Conservation (phyloP, 352 stramenopile genomes). For the Blastocystis sp. region DNA sequence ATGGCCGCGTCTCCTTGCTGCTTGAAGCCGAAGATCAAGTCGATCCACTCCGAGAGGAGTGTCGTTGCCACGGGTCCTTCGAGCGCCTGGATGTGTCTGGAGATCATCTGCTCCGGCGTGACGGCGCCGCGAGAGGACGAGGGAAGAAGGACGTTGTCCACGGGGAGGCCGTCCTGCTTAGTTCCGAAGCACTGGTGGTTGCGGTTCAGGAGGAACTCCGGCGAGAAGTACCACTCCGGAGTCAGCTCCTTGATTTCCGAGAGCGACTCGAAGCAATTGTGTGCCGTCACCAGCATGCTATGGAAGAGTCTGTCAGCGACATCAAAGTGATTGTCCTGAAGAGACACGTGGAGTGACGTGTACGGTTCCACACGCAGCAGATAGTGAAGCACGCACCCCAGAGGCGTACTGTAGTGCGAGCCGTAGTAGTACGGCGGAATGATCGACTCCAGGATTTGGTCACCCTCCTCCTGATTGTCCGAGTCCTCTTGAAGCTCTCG, state of each 20-base stretch:
- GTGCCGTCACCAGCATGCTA: slow-evolving; percentile 80
- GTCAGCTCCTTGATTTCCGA: slow-evolving; percentile 96
- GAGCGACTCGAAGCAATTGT: slow-evolving; percentile 81
- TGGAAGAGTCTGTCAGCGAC: slow-evolving; percentile 89
- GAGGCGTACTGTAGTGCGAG: slow-evolving; percentile 85
- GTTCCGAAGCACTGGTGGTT: slow-evolving; percentile 85
- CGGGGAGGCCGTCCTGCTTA: slow-evolving; percentile 64
- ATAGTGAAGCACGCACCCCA: slow-evolving; percentile 91
- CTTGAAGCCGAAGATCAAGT: slow-evolving; percentile 96
- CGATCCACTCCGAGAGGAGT: slow-evolving; percentile 91
- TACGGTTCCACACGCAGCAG: slow-evolving; percentile 90
- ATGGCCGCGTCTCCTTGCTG: slow-evolving; percentile 82
- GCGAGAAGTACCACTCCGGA: slow-evolving; percentile 85
- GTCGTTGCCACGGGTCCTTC: slow-evolving; percentile 90
- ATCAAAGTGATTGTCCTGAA: slow-evolving; percentile 92
- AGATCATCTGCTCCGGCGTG: slow-evolving; percentile 82
- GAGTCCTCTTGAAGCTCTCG: slow-evolving; percentile 57
- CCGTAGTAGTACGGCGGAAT: slow-evolving; percentile 80
- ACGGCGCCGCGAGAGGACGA: slow-evolving; percentile 59
- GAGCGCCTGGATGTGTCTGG: slow-evolving; percentile 81
- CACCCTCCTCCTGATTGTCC: slow-evolving; percentile 81
- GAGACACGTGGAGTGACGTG: slow-evolving; percentile 76
- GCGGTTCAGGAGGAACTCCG: slow-evolving; percentile 84
- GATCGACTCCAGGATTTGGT: slow-evolving; percentile 63
- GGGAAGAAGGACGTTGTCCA: slow-evolving; percentile 4